Conservation (phyloP, 257 asterid species). For the Scutellaria galericulata region DNA sequence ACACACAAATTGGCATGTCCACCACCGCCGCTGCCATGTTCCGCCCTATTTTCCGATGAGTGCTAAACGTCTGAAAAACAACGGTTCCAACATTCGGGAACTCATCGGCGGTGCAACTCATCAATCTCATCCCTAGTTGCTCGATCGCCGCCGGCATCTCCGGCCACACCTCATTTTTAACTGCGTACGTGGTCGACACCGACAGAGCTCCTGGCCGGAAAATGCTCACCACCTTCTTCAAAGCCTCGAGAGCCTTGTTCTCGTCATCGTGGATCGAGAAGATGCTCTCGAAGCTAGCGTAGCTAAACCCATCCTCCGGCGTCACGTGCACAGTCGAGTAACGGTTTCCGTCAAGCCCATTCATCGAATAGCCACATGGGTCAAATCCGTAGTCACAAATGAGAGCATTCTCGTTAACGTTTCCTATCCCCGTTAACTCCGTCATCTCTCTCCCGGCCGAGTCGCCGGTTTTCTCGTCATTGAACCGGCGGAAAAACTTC, state of each 20-base stretch:
- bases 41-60: conserved; percentile 45
- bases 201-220: conserved; percentile 77
- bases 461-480: conserved; percentile 62
- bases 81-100: conserved; percentile 68
- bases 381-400: conserved; percentile 90
- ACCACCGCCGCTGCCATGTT: conserved; percentile 26
- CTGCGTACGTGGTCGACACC: conserved; percentile 65
- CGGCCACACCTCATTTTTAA: conserved; percentile 57
- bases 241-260: conserved; percentile 42
- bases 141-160: conserved; percentile 63
- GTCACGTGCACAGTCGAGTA: conserved; percentile 96
- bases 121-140: conserved; percentile 73
- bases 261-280: conserved; percentile 56
- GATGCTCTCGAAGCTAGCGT: conserved; percentile 86
- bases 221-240: conserved; percentile 65
- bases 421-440: conserved; percentile 62
- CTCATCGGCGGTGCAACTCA: conserved; percentile 69
- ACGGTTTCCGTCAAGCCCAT: conserved; percentile 71
- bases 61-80: conserved; percentile 68
- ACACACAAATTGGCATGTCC: conserved; percentile 19
- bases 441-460: conserved; percentile 88
- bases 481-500: conserved; percentile 63
- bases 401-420: conserved; percentile 55
- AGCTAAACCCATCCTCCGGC: conserved; percentile 95
- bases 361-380: conserved; percentile 97